phyloP scores from a whole-genome alignment of 805 yeast species.

The Ogataea salicorniae region DNA sequence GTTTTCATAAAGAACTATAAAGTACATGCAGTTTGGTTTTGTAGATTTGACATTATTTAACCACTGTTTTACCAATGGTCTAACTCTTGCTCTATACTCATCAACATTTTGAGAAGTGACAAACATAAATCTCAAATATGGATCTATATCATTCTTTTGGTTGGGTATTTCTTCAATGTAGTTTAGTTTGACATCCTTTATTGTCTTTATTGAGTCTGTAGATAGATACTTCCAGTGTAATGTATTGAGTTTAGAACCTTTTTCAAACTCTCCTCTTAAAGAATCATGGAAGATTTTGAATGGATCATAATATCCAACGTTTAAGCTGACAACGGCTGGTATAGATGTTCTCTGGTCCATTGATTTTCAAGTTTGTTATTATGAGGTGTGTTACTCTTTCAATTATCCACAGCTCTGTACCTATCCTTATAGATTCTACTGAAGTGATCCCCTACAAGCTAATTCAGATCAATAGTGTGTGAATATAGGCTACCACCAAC shows the following conservation, averaged over 20 bases:
- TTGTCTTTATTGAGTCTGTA: slow-evolving; percentile 54
- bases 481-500: too few species aligned
- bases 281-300: slow-evolving; percentile 46
- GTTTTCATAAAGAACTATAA: slow-evolving; percentile 46
- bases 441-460: too few species aligned
- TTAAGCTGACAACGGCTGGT: slow-evolving; percentile 12
- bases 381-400: too few species aligned
- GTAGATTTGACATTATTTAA: slow-evolving; percentile 38
- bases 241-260: slow-evolving; percentile 53
- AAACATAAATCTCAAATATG: slow-evolving; percentile 61
- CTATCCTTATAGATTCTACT: too few species aligned
- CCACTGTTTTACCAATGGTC: slow-evolving; percentile 86
- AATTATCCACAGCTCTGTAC: too few species aligned
- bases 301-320: slow-evolving; percentile 71
- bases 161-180: slow-evolving; percentile 55
- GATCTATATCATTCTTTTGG: slow-evolving; percentile 6
- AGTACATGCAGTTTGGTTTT: slow-evolving; percentile 50
- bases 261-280: slow-evolving; percentile 38
- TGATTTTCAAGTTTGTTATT: too few species aligned
- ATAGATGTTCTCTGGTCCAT: neutral
- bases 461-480: too few species aligned
- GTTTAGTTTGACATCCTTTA: slow-evolving; percentile 50
- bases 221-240: slow-evolving; percentile 61
- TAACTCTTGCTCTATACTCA: slow-evolving; percentile 67
- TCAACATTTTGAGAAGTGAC: slow-evolving; percentile 65